Base-by-base conservation (phyloP, 1,284 basidiomycete genomes). In the Porogramme epimiltina region DNA sequence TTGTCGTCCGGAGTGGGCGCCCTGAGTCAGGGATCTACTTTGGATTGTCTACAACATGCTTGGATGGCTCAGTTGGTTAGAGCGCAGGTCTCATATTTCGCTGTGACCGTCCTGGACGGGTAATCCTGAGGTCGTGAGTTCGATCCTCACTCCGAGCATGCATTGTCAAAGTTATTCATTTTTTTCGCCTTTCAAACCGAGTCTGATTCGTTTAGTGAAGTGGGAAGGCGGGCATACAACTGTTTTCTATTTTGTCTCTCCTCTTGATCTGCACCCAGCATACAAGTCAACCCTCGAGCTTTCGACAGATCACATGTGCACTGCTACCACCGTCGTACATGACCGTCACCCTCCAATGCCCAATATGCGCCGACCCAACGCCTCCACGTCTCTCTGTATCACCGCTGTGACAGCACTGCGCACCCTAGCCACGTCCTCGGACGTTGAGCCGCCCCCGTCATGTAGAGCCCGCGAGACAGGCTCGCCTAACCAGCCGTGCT, bases 331-430 rank as follows among this genome's bases (percentile, higher is more conserved):
- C n/a, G n/a, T n/a, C 13, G 28, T 8, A 31, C 6, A 25, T 28
- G 28, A 22, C 72, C 26, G 18, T 64, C 5, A 65, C 59, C 53
- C 70, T 70, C 25, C 69, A 24, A 66, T 54, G n/a, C 71, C 73
- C 11, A 77, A 78, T 10, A 84, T 73, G 19, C 70, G 70, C 52
- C 76, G 72, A 16, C 87, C 87, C 4, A 89, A 67, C 16, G 69
- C 69, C 67, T 87, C 79, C 9, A 89, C 84, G n/a, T 75, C 73
- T 20, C 66, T 69, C 59, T 87, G 87, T 20, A 88, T 62, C 25
- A 83, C 63, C 18, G 75, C 73, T 8, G 87, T 88, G 20, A 88
- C 67, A 42, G 77, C 74, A 45, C 78, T 78, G 51, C 87, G 73
- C 45, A 80, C 67, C 26, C 65, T 59, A 26, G 76, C 68, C 51